Conservation (phyloP, 2,329 filamentous ascomycete genomes). For the Diaporthe australafricana region DNA sequence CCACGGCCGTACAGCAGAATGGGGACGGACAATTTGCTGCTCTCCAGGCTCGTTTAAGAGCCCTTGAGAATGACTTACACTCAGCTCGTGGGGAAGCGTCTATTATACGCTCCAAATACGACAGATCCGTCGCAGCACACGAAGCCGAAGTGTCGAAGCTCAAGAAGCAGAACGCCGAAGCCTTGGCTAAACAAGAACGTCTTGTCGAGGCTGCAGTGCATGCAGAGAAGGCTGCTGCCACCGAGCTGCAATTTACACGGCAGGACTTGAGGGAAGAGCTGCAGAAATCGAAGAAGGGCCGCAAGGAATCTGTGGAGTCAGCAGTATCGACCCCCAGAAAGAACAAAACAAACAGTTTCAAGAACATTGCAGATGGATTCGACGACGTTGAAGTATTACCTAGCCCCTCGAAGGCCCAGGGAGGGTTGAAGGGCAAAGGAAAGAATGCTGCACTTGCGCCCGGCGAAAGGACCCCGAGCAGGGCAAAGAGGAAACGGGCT, state of each 20-base stretch:
- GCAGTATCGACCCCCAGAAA: conserved; percentile 71
- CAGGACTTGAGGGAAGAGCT: conserved; percentile 76
- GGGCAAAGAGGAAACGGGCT: conserved; percentile 77
- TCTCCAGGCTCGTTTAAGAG: conserved; percentile 64
- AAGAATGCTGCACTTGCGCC: conserved; percentile 53
- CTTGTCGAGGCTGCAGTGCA: conserved; percentile 73
- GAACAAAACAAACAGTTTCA: conserved; percentile 63
- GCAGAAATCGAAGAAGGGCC: conserved; percentile 52
- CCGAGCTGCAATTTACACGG: conserved; percentile 78
- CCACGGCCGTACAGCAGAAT: conserved; percentile 40
- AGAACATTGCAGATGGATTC: conserved; percentile 77
- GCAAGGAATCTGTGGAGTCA: conserved; percentile 56
- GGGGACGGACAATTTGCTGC: conserved; percentile 55
- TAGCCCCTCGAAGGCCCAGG: conserved; percentile 65
- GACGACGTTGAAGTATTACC: conserved; percentile 71
- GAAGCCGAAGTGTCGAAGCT: conserved; percentile 71
- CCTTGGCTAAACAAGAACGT: conserved; percentile 71
- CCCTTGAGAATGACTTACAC: conserved; percentile 67
- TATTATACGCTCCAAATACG: conserved; percentile 78
- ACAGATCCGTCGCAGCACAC: conserved; percentile 70
- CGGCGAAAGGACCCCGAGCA: conserved; percentile 70
- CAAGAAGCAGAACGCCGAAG: conserved; percentile 73
- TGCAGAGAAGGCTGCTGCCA: conserved; percentile 73
- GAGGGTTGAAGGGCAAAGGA: conserved; percentile 50
- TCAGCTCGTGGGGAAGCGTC: conserved; percentile 78